Base-by-base conservation (phyloP, 2,329 filamentous ascomycete species). In the Corniculantispora saksenae region DNA sequence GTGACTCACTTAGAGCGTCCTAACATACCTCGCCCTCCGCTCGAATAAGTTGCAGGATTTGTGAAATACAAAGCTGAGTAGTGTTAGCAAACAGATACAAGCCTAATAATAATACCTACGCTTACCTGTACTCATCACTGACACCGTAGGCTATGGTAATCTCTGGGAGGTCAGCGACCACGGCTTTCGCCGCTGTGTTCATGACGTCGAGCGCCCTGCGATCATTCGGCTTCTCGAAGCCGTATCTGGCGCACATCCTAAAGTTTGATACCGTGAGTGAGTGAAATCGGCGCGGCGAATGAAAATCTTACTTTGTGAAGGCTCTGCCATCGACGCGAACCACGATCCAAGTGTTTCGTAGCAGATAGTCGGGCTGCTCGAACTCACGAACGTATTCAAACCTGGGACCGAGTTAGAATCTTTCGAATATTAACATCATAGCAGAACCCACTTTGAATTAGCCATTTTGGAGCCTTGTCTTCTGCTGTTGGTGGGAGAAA, bases 311-410 rank as follows among this genome's bases (percentile, higher is more conserved):
- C 93, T 97, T 97, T 72, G 94, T 95, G 79, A 99, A 99, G 21
- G 93, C 94, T 69, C 94, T 86, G 27, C 95, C 95, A 79, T 99
- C 95, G 72, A 99, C 89, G 66, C 95, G 89, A 64, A 99, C 89
- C 23, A 98, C 93, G 64, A 98, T 91, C 93, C 94, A 99, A 29
- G 94, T 98, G 74, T 96, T 97, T 62, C 90, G 92, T 25, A 98
- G 84, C 48, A 99, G 81, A 55, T 80, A 79, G 74, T 97, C 93
- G 8, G 89, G 81, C 73, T 91, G 91, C 83, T 99, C 95, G 74
- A 98, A 98, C 56, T 82, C 79, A 75, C 92, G 92, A 68, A 98
- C 94, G 78, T 99, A 99, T 80, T 97, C 94, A 76, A 93, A 98
- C 78, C 92, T 97, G 60, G 12, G 53, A 38, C 3, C 21, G 13